These are phyloP conservation scores for Monosporascus ibericus DNA, from an alignment of 2,329 filamentous ascomycete genomes.

Conservation along the genomic window DNA sequence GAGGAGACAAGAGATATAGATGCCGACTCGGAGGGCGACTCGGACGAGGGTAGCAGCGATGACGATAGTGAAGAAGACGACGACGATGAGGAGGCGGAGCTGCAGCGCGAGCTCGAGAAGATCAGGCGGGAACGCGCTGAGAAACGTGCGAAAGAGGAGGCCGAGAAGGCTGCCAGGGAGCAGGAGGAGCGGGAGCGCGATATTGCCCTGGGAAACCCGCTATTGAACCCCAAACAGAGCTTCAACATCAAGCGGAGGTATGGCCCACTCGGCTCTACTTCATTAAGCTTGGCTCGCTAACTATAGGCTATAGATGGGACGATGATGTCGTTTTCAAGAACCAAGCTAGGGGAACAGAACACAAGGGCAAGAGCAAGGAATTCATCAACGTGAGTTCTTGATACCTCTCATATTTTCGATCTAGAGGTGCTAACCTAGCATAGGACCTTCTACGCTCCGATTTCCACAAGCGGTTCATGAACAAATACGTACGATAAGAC, in stretches of 20 bases:
- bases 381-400: constrained; percentile 78
- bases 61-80: constrained; percentile 46
- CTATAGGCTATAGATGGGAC: constrained; percentile 65
- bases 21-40: constrained; percentile 62
- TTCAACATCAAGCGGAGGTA: constrained; percentile 77
- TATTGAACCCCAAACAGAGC: constrained; percentile 74
- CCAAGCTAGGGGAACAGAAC: constrained; percentile 89
- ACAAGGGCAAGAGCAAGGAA: constrained; percentile 81
- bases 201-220: constrained; percentile 85
- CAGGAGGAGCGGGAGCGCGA: constrained; percentile 79
- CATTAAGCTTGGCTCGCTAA: not conserved
- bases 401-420: not conserved
- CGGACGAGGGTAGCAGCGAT: constrained; percentile 40
- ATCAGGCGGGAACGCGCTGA: constrained; percentile 83
- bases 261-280: constrained; percentile 1
- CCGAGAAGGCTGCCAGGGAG: constrained; percentile 72
- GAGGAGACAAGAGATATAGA: constrained; percentile 87
- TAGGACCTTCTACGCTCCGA: constrained; percentile 86
- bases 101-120: constrained; percentile 90
- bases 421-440: constrained; percentile 16
- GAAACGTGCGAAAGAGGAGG: constrained; percentile 76
- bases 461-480: constrained; percentile 98
- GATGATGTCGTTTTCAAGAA: constrained; percentile 99
- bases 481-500: constrained; percentile 52
- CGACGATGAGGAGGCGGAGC: constrained; percentile 78